These are phyloP conservation scores for Prunus fruticosa DNA, from an alignment of 306 rosid species.

Conservation along the genomic window DNA sequence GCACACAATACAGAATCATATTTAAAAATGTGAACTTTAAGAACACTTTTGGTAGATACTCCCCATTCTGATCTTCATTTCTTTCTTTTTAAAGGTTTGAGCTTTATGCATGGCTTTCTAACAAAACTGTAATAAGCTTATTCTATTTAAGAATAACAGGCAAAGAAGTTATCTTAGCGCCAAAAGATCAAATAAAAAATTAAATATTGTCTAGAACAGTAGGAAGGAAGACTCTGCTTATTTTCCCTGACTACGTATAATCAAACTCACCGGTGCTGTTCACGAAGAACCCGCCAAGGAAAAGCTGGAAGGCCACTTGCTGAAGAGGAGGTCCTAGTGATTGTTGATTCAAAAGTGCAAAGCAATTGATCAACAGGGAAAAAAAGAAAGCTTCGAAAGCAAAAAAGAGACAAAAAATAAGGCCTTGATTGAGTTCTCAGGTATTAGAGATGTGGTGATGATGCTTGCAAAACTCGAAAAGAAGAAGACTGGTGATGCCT, in stretches of 20 bases:
- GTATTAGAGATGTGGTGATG: neutral
- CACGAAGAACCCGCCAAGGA: slow-evolving; percentile 5
- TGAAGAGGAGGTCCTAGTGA: neutral
- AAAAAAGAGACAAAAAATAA: neutral
- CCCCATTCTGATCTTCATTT: neutral
- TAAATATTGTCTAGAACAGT: neutral
- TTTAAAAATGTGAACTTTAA: neutral
- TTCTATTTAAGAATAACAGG: neutral
- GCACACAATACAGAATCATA: neutral
- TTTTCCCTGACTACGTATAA: neutral
- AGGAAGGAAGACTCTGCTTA: neutral
- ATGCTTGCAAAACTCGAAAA: neutral
- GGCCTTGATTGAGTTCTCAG: neutral
- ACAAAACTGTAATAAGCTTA: neutral
- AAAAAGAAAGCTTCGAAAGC: neutral
- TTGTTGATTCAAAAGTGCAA: neutral
- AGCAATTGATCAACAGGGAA: neutral
- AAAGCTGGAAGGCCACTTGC: neutral
- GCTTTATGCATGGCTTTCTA: neutral
- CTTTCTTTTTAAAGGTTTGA: neutral
- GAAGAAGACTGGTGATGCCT: neutral
- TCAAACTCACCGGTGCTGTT: neutral
- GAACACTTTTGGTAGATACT: neutral
- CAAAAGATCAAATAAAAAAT: neutral
- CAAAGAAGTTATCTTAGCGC: slow-evolving; percentile 7